Evolutionary conservation across 371 early-diverging fungal genomes (phyloP).

Genomic region (Rozella allomycis): DNA sequence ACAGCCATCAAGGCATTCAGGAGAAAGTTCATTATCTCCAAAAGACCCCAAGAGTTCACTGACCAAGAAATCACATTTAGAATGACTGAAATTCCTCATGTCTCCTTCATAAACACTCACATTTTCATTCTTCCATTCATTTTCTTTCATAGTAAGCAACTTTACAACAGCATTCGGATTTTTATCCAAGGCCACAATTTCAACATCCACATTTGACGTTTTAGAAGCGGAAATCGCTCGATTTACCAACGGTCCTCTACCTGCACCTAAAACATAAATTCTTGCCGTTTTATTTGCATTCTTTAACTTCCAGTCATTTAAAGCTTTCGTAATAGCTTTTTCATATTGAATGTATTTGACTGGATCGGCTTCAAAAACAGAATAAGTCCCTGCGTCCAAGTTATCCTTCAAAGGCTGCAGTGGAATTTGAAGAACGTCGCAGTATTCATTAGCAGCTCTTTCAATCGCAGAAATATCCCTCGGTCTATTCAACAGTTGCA

Average conservation of each 20-base stretch:
- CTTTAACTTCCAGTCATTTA: background rate
- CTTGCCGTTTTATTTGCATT: background rate
- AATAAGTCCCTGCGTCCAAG: background rate
- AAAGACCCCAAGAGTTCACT: constrained; percentile 80
- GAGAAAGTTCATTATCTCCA: constrained; percentile 91
- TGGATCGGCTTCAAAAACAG: background rate
- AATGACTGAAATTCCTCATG: constrained; percentile 1
- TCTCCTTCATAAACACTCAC: background rate
- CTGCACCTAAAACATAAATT: background rate
- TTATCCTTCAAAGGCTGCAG: background rate
- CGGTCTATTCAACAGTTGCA: too few relatives aligned
- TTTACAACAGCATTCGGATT: background rate
- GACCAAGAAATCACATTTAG: constrained; percentile 62
- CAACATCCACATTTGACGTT: background rate
- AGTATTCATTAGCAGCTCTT: background rate
- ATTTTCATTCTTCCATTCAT: background rate
- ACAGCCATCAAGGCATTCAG: constrained; percentile 86
- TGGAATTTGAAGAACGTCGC: background rate
- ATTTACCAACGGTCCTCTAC: background rate
- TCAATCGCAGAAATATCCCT: too few relatives aligned
- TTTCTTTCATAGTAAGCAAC: background rate
- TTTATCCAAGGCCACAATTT: background rate
- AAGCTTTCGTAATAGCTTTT: background rate
- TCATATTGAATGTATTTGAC: background rate
- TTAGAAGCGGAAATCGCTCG: background rate